phyloP scores from a whole-genome alignment of 1,139 yeast genomes.

The Geotrichum phurueaensis region DNA sequence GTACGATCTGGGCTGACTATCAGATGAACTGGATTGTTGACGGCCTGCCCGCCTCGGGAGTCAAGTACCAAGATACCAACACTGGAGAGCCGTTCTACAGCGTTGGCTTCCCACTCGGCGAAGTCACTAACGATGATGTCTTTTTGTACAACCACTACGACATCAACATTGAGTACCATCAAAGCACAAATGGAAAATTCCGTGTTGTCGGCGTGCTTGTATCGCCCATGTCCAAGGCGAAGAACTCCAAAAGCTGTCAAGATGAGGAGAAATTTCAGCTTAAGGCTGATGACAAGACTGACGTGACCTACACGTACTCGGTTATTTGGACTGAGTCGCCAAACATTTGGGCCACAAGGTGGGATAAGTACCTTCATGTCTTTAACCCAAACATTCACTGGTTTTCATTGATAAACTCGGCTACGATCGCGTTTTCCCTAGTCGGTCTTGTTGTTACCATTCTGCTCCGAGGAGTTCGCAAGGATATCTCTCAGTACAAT shows the following conservation, averaged over 20 bases:
- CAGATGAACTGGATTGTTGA: conserved; percentile 6
- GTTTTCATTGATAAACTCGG: conserved; percentile 84
- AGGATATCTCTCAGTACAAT: conserved; percentile 82
- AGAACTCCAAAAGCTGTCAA: conserved; percentile 29
- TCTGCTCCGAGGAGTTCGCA: conserved; percentile 70
- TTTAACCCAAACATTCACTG: conserved; percentile 92
- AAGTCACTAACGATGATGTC: conserved; percentile 28
- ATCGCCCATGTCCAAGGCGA: conserved; percentile 53
- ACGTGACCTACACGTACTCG: conserved; percentile 56
- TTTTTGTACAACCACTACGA: conserved; percentile 77
- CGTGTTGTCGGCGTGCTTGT: conserved; percentile 91
- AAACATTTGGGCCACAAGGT: conserved; percentile 96
- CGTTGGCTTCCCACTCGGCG: conserved; percentile 76
- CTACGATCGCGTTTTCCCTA: conserved; percentile 69
- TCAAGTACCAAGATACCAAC: conserved; percentile 39
- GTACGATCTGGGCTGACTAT: background rate
- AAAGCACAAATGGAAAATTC: conserved; percentile 55
- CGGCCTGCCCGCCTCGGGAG: conserved; percentile 1
- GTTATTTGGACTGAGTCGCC: conserved; percentile 59
- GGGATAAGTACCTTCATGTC: conserved; percentile 94
- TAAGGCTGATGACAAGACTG: conserved; percentile 34
- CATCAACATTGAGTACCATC: conserved; percentile 73
- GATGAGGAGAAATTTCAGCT: conserved; percentile 31
- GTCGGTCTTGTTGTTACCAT: conserved; percentile 76
- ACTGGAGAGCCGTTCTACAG: conserved; percentile 48